These are phyloP conservation scores for Tuber indicum DNA, from an alignment of 495 filamentous ascomycete genomes.

Conservation along the genomic window DNA sequence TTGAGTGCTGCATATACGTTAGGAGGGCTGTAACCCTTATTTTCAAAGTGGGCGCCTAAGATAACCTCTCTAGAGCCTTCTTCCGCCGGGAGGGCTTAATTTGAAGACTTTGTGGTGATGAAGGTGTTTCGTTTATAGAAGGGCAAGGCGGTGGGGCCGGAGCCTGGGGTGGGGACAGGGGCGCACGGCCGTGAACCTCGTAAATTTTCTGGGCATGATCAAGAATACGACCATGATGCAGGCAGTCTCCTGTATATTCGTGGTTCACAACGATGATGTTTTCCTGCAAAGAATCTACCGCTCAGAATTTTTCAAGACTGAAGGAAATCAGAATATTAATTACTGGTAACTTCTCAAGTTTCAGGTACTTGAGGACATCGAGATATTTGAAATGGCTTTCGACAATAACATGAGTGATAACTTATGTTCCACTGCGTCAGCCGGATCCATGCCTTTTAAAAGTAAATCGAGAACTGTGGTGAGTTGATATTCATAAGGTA, in stretches of 20 bases:
- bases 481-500: neutral
- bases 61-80: constrained; percentile 6
- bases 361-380: constrained; percentile 59
- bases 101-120: constrained; percentile 10
- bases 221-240: constrained; percentile 55
- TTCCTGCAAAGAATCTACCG: constrained; percentile 41
- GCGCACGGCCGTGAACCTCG: constrained; percentile 47
- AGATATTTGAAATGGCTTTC: constrained; percentile 62
- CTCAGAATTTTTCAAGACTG: neutral
- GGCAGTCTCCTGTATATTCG: constrained; percentile 71
- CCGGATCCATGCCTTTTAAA: constrained; percentile 15
- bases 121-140: neutral
- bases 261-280: constrained; percentile 63
- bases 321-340: constrained; percentile 40
- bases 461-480: constrained; percentile 3
- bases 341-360: constrained; percentile 49
- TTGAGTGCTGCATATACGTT: constrained; percentile 9
- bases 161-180: neutral
- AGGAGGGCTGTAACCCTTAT: neutral
- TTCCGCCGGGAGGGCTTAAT: constrained; percentile 1
- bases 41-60: neutral
- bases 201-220: constrained; percentile 57
- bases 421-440: constrained; percentile 18
- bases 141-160: neutral
- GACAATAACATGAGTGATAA: constrained; percentile 68